Conservation (phyloP, 805 yeast genomes). For the Myxozyma geophila region DNA sequence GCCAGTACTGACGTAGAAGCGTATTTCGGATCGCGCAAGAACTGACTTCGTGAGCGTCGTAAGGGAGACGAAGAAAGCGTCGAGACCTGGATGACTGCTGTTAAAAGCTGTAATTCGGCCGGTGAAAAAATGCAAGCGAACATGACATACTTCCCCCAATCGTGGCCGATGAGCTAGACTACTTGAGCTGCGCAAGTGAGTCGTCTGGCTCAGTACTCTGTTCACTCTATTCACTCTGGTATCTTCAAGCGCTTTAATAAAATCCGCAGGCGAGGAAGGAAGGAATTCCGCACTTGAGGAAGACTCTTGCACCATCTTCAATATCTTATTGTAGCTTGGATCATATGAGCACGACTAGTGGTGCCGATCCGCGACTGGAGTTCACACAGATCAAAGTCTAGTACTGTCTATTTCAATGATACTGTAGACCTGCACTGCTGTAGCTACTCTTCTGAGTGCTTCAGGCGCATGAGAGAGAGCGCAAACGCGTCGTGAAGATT, state of each 20-base stretch:
- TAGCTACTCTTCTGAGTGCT: no score
- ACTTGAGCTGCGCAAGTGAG: slow-evolving; percentile 8
- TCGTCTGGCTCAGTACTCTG: neutral
- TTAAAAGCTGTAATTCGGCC: neutral
- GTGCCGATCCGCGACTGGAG: no score
- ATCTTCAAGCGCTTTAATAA: neutral
- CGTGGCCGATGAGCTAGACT: slow-evolving; percentile 10
- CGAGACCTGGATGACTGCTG: neutral
- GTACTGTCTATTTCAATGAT: no score
- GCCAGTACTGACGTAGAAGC: neutral
- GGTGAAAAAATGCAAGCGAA: neutral
- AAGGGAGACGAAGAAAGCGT: slow-evolving; percentile 8
- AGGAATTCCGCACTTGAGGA: neutral
- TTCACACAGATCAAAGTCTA: no score
- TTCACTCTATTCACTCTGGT: neutral
- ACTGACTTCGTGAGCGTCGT: slow-evolving; percentile 12
- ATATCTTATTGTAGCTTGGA: no score
- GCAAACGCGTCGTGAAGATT: neutral
- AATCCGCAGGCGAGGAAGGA: slow-evolving; percentile 8
- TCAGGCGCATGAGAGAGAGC: no score
- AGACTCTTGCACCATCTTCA: neutral
- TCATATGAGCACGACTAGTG: neutral
- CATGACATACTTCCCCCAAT: neutral
- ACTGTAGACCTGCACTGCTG: no score
- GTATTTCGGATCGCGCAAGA: slow-evolving; percentile 4